Evolutionary conservation across 2,329 filamentous ascomycete species (phyloP).

Genomic region (Chaetomiaceae sp.): DNA sequence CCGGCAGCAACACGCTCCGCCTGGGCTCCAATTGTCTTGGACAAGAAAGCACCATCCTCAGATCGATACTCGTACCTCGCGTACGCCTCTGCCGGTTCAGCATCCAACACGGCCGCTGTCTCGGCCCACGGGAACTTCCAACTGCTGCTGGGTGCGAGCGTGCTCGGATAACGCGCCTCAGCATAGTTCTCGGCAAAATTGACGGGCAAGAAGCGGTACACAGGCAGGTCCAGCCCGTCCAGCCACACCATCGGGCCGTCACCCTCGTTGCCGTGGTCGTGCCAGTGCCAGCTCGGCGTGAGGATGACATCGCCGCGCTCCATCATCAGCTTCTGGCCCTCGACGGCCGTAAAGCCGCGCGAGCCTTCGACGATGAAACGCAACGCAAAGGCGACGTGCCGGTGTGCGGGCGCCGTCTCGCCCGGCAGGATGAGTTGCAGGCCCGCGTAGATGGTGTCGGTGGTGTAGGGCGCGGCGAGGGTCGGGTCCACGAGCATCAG

Average conservation of each 20-base stretch:
- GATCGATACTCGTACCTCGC: neutral
- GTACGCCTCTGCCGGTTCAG: neutral
- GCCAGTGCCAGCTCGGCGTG: conserved; percentile 55
- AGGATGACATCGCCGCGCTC: conserved; percentile 51
- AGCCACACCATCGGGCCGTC: conserved; percentile 52
- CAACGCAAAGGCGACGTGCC: conserved; percentile 52
- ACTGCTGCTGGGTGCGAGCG: neutral
- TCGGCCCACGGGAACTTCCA: neutral
- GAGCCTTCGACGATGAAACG: conserved; percentile 55
- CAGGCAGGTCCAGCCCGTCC: conserved; percentile 50
- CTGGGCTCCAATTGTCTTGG: neutral
- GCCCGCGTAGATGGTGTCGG: conserved; percentile 54
- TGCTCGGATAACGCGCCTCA: neutral
- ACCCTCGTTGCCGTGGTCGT: conserved; percentile 56
- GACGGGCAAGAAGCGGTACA: conserved; percentile 11
- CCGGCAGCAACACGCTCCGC: neutral
- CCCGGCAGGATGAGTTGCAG: conserved; percentile 53
- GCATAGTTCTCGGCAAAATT: neutral
- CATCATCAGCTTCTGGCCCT: conserved; percentile 49
- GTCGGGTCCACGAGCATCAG: conserved; percentile 30
- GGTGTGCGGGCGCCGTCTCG: conserved; percentile 50
- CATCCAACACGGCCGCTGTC: neutral
- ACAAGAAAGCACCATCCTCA: neutral
- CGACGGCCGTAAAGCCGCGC: conserved; percentile 51
- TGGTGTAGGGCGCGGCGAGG: conserved; percentile 47